A percentile compares a stretch with the other conserved stretches of the same genome.
Conservation (phyloP, 345 rosid genomes). For the Odontarrhena argentea region DNA sequence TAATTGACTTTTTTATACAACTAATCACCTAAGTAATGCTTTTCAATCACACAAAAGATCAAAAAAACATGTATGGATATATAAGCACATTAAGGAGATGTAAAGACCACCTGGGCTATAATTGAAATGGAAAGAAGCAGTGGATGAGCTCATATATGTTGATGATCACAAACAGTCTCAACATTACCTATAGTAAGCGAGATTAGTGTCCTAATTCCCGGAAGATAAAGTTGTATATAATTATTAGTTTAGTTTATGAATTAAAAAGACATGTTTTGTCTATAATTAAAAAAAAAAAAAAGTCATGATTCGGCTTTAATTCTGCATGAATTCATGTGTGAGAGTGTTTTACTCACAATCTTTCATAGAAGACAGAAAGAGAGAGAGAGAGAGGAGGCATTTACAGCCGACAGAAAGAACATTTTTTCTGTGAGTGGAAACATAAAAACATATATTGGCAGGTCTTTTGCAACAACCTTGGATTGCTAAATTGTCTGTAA, state of each 20-base stretch:
- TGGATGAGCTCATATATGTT: slow-evolving; percentile 17
- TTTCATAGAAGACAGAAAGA: slow-evolving; percentile 20
- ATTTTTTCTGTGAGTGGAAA: slow-evolving; percentile 23
- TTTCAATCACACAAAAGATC: slow-evolving; percentile 9
- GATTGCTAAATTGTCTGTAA: slow-evolving; percentile 32
- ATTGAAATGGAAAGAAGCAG: slow-evolving; percentile 2
- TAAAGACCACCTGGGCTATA: slow-evolving; percentile 3
- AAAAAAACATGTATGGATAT: not conserved
- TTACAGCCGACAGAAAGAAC: slow-evolving; percentile 38
- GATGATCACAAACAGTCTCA: not conserved
- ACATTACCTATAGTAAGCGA: slow-evolving; percentile 24
- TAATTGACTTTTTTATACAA: slow-evolving; percentile 39
- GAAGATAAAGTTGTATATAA: slow-evolving; percentile 31
- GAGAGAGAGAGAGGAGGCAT: slow-evolving; percentile 24
- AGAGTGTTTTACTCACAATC: slow-evolving; percentile 15
- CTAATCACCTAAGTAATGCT: slow-evolving; percentile 20
- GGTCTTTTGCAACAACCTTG: slow-evolving; percentile 29
- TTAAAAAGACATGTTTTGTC: too few relatives aligned
- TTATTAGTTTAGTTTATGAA: not conserved
- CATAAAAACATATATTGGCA: slow-evolving; percentile 37
- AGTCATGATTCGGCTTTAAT: slow-evolving; percentile 35
- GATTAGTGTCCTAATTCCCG: slow-evolving; percentile 45
- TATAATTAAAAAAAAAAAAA: not conserved
- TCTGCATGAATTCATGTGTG: slow-evolving; percentile 39
- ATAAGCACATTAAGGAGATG: not conserved